Conservation (phyloP, 2,329 filamentous ascomycete genomes). For the Botrytis squamosa region DNA sequence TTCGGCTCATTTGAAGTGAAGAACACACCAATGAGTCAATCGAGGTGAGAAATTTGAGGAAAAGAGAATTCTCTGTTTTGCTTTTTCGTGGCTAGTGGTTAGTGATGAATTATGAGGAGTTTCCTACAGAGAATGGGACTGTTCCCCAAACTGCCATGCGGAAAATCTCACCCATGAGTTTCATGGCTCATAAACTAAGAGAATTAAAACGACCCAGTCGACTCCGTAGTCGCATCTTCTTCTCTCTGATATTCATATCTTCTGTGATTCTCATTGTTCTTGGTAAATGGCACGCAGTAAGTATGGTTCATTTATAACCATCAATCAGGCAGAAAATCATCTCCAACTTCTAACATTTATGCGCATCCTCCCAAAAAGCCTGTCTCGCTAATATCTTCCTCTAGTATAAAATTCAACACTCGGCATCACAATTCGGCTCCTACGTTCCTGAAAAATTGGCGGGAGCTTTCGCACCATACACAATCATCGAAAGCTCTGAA, state of each 20-base stretch:
- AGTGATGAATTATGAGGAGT: constrained; percentile 14
- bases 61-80: not conserved
- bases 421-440: constrained; percentile 21
- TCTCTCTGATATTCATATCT: constrained; percentile 19
- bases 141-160: not conserved
- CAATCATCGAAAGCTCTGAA: constrained; percentile 16
- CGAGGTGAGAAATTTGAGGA: not conserved
- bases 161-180: constrained; percentile 23
- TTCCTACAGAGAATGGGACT: not conserved
- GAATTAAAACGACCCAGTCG: constrained; percentile 28
- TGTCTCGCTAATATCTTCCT: not conserved
- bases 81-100: not conserved
- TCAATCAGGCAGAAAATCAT: not conserved
- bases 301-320: not conserved
- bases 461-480: constrained; percentile 22
- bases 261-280: constrained; percentile 24
- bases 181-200: constrained; percentile 26
- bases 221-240: constrained; percentile 25
- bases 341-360: not conserved
- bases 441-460: constrained; percentile 26
- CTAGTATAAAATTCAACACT: constrained; percentile 25
- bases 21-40: not conserved
- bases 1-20: not conserved
- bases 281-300: constrained; percentile 21
- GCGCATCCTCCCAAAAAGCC: not conserved